Evolutionary conservation across 257 asterid genomes (phyloP), one percentile per base, ranked within the genome.

Genomic region (Penstemon barbatus): DNA sequence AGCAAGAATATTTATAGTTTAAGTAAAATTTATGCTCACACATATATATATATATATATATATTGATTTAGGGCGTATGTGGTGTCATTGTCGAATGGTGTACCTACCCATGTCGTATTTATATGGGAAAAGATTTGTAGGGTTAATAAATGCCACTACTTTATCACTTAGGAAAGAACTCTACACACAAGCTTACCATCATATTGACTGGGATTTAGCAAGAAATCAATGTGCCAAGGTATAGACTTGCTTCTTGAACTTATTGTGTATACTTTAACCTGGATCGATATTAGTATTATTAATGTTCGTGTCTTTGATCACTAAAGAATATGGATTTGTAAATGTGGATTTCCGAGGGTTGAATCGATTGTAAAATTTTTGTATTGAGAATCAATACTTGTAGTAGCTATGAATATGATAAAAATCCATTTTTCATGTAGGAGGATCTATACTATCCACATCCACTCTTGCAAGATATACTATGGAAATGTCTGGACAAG

Each of bases 211-310:
- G 96, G 75, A 77, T 64, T 66, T 8, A 43, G 84, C 90, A 18
- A 79, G 88, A 70, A 79, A 78, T 63, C 82, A 75, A 72, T 89
- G 96, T 57, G 86, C 85, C 67, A 83, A 89, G 92, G 95, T 85
- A 67, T 11, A 61, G 0, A 37, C 11, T 12, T 19, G 6, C 33
- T 25, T 25, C 33, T 25, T 25, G 2, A 25, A 25, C 33, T 25
- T 15, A 15, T 15, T 15, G 18, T 15, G 33, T 25, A 25, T 25
- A 25, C 2, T 25, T 25, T 25, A 25, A 25, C 33, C 2, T 1
- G 33, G 33, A 25, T 25, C 33, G 33, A 25, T 25, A 25, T 25
- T 25, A 25, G 33, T 2, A 25, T 25, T 25, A 25, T 25, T 25
- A 25, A 25, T 25, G 1, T 25, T 25, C 0, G 2, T 25, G 33